Conservation (phyloP, 495 filamentous ascomycete species). For the Aspergillus affinis region DNA sequence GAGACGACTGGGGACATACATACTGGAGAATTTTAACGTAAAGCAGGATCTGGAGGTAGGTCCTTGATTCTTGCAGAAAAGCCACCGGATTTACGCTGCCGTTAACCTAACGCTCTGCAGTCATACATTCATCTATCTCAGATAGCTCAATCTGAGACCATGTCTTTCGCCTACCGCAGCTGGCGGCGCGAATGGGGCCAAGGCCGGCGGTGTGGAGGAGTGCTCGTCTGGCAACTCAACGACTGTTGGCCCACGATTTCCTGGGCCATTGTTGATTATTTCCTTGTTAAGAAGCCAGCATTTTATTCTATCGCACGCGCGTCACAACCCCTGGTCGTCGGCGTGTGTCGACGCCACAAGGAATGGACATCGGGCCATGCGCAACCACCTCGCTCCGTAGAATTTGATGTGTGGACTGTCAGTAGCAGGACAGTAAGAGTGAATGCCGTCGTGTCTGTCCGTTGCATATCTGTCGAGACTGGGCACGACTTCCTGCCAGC, state of each 20-base stretch:
- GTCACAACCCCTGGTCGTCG: slow-evolving; percentile 6
- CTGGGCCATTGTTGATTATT: slow-evolving; percentile 15
- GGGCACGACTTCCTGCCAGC: background rate
- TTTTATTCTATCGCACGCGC: slow-evolving; percentile 14
- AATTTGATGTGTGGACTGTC: slow-evolving; percentile 12
- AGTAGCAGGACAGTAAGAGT: slow-evolving; percentile 8
- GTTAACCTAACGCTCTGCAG: background rate
- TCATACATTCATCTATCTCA: slow-evolving; percentile 14
- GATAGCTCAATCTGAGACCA: slow-evolving; percentile 14
- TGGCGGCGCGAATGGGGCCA: slow-evolving; percentile 14
- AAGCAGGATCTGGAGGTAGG: slow-evolving; percentile 2
- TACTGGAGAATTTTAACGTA: slow-evolving; percentile 12
- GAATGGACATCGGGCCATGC: slow-evolving; percentile 15
- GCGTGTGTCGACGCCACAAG: slow-evolving; percentile 1
- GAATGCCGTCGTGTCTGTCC: background rate
- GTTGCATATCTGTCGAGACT: slow-evolving; percentile 7
- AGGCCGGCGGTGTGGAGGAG: slow-evolving; percentile 11
- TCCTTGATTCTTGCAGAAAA: no score
- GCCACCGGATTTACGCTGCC: no score
- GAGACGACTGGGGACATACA: slow-evolving; percentile 11
- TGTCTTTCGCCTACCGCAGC: slow-evolving; percentile 11
- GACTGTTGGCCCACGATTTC: slow-evolving; percentile 17
- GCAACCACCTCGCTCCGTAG: background rate
- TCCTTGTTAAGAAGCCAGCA: slow-evolving; percentile 12
- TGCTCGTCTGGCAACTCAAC: slow-evolving; percentile 17